Evolutionary conservation across 129 eudicot genomes (phyloP).

Genomic region (Smallanthus sonchifolius): DNA sequence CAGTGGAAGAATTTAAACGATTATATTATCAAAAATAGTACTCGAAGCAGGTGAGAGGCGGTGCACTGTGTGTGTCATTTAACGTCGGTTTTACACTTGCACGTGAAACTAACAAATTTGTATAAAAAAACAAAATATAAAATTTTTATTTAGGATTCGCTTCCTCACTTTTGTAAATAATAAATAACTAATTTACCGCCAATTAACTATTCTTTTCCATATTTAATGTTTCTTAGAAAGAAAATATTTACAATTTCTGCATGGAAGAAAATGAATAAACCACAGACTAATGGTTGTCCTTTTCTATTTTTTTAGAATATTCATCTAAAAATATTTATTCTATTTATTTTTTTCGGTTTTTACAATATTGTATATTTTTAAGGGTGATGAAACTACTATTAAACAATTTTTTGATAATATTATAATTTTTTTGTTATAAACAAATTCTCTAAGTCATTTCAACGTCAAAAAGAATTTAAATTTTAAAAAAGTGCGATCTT

Average conservation of each 20-base stretch:
- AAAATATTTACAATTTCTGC: no score
- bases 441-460: not conserved
- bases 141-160: slow-evolving; percentile 2
- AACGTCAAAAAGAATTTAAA: not conserved
- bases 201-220: not conserved
- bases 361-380: no score
- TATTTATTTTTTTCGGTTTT: no score
- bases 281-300: no score
- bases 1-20: not conserved
- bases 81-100: slow-evolving; percentile 22
- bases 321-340: no score
- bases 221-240: not conserved
- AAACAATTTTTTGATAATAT: no score
- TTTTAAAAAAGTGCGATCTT: not conserved
- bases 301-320: no score
- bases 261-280: no score
- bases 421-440: no score
- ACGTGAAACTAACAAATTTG: slow-evolving; percentile 31
- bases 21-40: slow-evolving; percentile 2
- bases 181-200: not conserved
- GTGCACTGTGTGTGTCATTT: slow-evolving; percentile 27
- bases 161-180: not conserved
- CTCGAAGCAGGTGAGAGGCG: slow-evolving; percentile 25
- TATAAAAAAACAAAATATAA: not conserved
- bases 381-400: no score